Conservation (phyloP, 805 yeast genomes). For the Teunomyces cretensis region DNA sequence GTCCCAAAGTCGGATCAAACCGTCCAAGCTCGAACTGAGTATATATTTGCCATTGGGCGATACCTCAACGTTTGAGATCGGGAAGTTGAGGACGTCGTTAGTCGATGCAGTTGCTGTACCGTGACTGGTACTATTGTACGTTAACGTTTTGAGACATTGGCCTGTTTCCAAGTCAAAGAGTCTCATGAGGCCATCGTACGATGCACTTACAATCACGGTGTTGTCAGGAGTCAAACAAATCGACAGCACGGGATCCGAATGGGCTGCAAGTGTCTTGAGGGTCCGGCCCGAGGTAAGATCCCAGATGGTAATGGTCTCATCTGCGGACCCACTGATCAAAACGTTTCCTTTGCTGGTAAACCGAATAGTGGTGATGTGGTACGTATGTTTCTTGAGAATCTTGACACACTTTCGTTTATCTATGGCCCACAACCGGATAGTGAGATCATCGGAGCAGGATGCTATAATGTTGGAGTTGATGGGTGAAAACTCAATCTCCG, state of each 20-base stretch:
- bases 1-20: conserved; percentile 79
- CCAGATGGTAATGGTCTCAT: conserved; percentile 91
- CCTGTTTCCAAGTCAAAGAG: conserved; percentile 87
- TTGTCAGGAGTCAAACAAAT: conserved; percentile 76
- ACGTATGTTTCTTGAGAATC: conserved; percentile 75
- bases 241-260: conserved; percentile 83
- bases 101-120: conserved; percentile 60
- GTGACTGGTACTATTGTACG: conserved; percentile 67
- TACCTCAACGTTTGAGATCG: conserved; percentile 70
- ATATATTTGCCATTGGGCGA: conserved; percentile 81
- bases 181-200: conserved; percentile 89
- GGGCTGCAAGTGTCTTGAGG: conserved; percentile 83
- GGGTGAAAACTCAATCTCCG: conserved; percentile 77
- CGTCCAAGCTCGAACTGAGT: conserved; percentile 78
- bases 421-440: conserved; percentile 72
- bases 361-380: conserved; percentile 70
- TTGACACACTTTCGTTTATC: conserved; percentile 48
- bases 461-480: conserved; percentile 67
- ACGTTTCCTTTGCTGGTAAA: conserved; percentile 77
- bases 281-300: conserved; percentile 70
- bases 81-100: conserved; percentile 51
- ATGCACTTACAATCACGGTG: conserved; percentile 78
- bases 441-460: conserved; percentile 82
- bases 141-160: conserved; percentile 86
- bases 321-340: conserved; percentile 79